Evolutionary conservation across 768 basidiomycete species (phyloP), one percentile per base, ranked within the genome.

Genomic region (Tricholoma furcatifolium): DNA sequence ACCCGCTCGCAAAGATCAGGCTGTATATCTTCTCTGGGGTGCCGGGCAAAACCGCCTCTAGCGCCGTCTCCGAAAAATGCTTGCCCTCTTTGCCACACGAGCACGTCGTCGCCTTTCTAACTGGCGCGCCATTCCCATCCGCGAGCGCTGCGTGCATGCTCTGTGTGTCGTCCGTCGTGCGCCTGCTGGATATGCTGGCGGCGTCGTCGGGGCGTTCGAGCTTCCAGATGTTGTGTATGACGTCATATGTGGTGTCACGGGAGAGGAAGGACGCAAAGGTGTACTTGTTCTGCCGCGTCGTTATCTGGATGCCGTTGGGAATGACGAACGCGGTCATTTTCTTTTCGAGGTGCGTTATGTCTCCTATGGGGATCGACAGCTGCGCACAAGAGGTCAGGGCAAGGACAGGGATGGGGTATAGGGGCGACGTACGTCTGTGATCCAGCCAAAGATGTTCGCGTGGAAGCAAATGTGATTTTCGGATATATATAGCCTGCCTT

Each of bases 401-500:
- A 27, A 27, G 7, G 27, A 7, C 51, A 38, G 48, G 43, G 50
- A 23, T 27, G 21, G 48, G 9, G 23, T 27, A 41, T 43, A 45
- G 27, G 11, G 32, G 0, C 76, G 3, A 51, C 94, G 69, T 68
- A 96, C 95, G 65, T 96, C 87, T 24, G 96, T 98, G 44, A 97
- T 88, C 97, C 96, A 98, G 39, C 97, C 96, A 69, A 98, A 96
- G 40, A 98, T 98, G 65, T 98, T 98, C 39, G 97, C 96, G 62
- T 99, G 92, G 76, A 98, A 99, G 73, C 93, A 98, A n/a, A 98
- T 82, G 65, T 98, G 95, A 70, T 98, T 98, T 71, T 99, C 96
- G 6, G 97, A 98, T 20, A 98, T 91, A 70, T 98, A 98, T 51
- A 99, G 67, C 10, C 97, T 79, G 4, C 97, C 97, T 77, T 98